Evolutionary conservation across 768 basidiomycete species (phyloP), one percentile per base, ranked within the genome.

Genomic region (Pulveroboletus ravenelii): DNA sequence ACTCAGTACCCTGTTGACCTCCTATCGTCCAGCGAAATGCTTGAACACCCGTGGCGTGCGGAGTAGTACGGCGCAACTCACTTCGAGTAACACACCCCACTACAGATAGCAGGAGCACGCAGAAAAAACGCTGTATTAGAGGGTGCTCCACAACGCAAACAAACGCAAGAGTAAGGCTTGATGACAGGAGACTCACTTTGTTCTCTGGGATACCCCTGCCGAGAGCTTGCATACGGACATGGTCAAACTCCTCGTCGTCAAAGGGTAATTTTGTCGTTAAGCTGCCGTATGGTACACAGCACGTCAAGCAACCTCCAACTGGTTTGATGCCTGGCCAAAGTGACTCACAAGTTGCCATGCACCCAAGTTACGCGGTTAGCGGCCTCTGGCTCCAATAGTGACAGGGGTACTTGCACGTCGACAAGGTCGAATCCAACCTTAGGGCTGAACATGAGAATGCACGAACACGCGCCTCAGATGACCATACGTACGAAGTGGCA

Each of bases 371-470:
- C 77, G 20, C 87, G 81, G 4, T 68, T 65, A 8, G 80, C 78
- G 23, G 85, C 59, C 1, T 72, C 72, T 6, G 72, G 63, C 8
- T 81, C 78, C 10, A 89, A 61, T 15, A 79, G 50, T 23, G 71
- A 70, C 32, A 76, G 67, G 20, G 85, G 78, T 47, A 85, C 74
- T 69, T 90, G 88, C 2, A 89, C 71, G 55, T 88, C 82, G 36
- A 88, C 83, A 41, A 90, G 72, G 67, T 90, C 88, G 62, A 87
- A 87, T 38, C 88, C 88, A 52, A 90, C 80, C 87, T 89, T 2
- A 44, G 42, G 41, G 51, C 46, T 15, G 40, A 23, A 43, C 38
- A 45, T 54, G 51, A 55, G 43, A 27, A 38, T 6, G 36, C 25
- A 48, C 37, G 31, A 30, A 23, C 5, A 10, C 9, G 25, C 5